Conservation (phyloP, 2,329 filamentous ascomycete species). For the Amauroascus verrucosus region DNA sequence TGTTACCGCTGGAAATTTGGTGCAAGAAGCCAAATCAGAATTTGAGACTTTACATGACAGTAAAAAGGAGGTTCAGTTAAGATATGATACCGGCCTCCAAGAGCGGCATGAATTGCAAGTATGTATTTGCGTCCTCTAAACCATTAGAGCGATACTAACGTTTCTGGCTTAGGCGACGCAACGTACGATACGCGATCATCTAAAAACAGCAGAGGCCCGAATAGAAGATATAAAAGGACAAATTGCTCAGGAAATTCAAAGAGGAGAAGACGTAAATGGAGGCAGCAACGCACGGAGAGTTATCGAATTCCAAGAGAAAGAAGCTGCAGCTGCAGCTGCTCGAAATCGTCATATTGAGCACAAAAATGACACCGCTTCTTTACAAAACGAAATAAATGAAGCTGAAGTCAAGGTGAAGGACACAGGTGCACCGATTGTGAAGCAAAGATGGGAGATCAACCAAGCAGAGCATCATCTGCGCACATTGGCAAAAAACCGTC, state of each 20-base stretch:
- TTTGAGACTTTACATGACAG: conserved; percentile 39
- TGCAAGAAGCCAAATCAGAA: conserved; percentile 37
- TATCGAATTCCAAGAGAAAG: conserved; percentile 49
- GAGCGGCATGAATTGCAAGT: conserved; percentile 47
- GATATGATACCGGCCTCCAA: conserved; percentile 44
- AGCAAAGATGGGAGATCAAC: conserved; percentile 47
- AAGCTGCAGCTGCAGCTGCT: conserved; percentile 41
- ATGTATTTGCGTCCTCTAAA: conserved; percentile 1
- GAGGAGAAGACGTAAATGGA: conserved; percentile 59
- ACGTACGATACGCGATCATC: conserved; percentile 50
- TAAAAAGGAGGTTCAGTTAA: conserved; percentile 41
- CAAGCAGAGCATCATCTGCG: conserved; percentile 44
- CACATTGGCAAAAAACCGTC: conserved; percentile 47
- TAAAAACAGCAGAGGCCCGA: conserved; percentile 44
- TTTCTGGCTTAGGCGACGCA: conserved; percentile 50
- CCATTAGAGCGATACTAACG: conserved; percentile 15
- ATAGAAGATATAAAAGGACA: conserved; percentile 36
- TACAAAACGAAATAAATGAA: conserved; percentile 29
- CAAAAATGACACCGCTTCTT: conserved; percentile 23
- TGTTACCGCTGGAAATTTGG: conserved; percentile 35
- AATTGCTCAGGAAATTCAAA: conserved; percentile 41
- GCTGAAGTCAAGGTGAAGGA: conserved; percentile 27
- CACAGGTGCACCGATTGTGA: conserved; percentile 21
- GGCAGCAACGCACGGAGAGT: conserved; percentile 56
- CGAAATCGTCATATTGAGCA: conserved; percentile 36